Conservation (phyloP, 2,329 filamentous ascomycete species). For the Fusarium sp. region DNA sequence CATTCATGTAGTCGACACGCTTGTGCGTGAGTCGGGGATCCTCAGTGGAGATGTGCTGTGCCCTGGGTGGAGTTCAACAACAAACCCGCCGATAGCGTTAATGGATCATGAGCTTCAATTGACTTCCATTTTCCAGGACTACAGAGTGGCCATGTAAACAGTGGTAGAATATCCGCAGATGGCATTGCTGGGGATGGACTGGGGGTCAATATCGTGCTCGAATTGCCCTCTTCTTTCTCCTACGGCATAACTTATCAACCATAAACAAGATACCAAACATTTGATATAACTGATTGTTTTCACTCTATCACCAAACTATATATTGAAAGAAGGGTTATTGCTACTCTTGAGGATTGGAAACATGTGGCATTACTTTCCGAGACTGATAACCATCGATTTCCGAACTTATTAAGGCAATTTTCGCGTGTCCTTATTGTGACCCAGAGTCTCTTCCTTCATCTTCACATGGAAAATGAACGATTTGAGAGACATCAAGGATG, state of each 20-base stretch:
- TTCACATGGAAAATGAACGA: slow-evolving; percentile 42
- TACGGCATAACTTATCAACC: neutral
- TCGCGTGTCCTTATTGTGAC: neutral
- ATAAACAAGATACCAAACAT: neutral
- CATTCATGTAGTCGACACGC: neutral
- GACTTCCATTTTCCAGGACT: neutral
- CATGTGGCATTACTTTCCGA: neutral
- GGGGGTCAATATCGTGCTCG: neutral
- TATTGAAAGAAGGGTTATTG: neutral
- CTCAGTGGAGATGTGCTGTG: slow-evolving; percentile 13
- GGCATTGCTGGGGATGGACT: neutral
- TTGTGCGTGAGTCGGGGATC: slow-evolving; percentile 5
- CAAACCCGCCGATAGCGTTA: neutral
- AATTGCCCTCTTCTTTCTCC: neutral
- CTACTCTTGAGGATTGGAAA: neutral
- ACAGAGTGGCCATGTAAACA: neutral
- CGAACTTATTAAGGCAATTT: neutral
- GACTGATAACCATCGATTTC: neutral
- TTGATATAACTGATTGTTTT: neutral
- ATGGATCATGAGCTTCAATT: neutral
- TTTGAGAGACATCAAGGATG: slow-evolving; percentile 43
- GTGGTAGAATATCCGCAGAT: neutral
- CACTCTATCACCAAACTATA: neutral
- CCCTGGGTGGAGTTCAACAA: slow-evolving; percentile 10
- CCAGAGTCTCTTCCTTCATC: slow-evolving; percentile 46